Evolutionary conservation across 345 rosid genomes (phyloP).

Genomic region (Eucalyptus cloeziana): DNA sequence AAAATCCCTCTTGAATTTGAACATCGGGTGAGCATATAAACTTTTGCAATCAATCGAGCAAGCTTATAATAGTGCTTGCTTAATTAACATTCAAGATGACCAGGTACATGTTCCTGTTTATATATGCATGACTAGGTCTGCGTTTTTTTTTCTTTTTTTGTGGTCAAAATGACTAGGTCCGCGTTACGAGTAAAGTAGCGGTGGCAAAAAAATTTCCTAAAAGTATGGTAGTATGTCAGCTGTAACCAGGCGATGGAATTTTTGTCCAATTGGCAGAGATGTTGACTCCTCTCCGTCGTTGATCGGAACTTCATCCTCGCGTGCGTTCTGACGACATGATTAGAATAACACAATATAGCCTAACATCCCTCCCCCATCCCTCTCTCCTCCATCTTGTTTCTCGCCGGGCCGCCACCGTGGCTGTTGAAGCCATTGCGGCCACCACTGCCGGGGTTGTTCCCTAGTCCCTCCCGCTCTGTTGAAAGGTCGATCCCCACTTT

Average conservation of each 20-base stretch:
- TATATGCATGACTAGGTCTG: neutral
- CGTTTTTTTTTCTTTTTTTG: too few species aligned
- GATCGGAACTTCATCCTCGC: too few species aligned
- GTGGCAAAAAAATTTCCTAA: neutral
- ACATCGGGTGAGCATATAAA: neutral
- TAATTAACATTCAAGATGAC: neutral
- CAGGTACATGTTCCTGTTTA: neutral
- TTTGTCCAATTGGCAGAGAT: neutral
- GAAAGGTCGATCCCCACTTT: neutral
- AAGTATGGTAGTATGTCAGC: neutral
- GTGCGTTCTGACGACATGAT: neutral
- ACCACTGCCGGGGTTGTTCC: neutral
- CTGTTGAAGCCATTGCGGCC: neutral
- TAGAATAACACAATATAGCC: neutral
- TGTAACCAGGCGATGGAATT: neutral
- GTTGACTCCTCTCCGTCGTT: neutral
- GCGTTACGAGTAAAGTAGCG: neutral
- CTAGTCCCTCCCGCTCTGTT: neutral
- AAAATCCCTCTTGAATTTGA: neutral
- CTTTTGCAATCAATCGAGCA: neutral
- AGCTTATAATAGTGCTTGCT: neutral
- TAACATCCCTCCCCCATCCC: neutral
- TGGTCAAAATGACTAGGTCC: neutral
- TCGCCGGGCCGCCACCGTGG: neutral
- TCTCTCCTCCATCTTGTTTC: neutral